Evolutionary conservation across 805 yeast species (phyloP).

Genomic region (Starmerella stigmatis): DNA sequence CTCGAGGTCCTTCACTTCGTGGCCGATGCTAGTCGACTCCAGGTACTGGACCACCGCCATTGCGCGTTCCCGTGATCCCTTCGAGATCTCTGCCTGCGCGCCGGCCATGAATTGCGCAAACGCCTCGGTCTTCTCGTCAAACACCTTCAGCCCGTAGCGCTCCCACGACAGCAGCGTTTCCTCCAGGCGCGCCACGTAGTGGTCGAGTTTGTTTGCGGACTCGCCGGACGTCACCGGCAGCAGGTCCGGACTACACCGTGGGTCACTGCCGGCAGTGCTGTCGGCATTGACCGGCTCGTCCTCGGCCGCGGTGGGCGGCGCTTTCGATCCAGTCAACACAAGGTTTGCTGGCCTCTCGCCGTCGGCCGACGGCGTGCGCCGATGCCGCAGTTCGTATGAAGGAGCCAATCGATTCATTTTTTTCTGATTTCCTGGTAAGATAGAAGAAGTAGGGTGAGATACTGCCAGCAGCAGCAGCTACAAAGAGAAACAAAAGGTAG

Average conservation of each 20-base stretch:
- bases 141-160: slow-evolving; percentile 24
- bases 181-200: slow-evolving; percentile 9
- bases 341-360: background rate
- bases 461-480: background rate
- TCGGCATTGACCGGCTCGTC: background rate
- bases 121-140: slow-evolving; percentile 28
- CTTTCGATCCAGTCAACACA: background rate
- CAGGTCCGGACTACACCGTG: slow-evolving; percentile 2
- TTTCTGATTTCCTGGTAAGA: background rate
- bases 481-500: background rate
- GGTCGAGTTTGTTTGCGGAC: background rate
- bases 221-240: background rate
- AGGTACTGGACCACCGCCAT: slow-evolving; percentile 28
- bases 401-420: slow-evolving; percentile 2
- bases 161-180: slow-evolving; percentile 28
- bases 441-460: background rate
- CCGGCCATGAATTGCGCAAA: slow-evolving; percentile 26
- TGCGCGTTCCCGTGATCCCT: slow-evolving; percentile 29
- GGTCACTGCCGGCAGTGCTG: background rate
- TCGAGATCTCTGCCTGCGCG: slow-evolving; percentile 28
- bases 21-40: slow-evolving; percentile 26
- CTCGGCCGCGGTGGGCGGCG: background rate
- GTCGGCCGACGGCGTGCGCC: background rate
- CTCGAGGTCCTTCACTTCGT: slow-evolving; percentile 22
- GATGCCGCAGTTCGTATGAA: slow-evolving; percentile 3